Percentiles rank a stretch among this genome's conserved stretches.
Conservation (phyloP, 306 rosid species). For the Vicia faba region DNA sequence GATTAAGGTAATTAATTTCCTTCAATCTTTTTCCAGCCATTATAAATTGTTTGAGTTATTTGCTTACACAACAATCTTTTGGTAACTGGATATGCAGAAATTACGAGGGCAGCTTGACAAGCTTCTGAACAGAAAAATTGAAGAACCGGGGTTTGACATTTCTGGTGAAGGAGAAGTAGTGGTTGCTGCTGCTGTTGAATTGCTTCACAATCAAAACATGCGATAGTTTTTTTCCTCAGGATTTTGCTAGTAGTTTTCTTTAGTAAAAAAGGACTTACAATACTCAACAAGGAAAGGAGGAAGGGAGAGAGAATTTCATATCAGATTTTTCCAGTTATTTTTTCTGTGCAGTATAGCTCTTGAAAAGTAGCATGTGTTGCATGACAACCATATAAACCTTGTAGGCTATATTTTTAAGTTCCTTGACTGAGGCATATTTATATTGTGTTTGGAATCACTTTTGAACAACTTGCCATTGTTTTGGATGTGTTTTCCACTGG, state of each 20-base stretch:
- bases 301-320: not conserved
- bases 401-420: not conserved
- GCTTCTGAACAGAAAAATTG: constrained; percentile 79
- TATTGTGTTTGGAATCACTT: not conserved
- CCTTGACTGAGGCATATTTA: not conserved
- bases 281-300: not conserved
- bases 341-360: not conserved
- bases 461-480: too few species aligned
- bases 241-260: constrained; percentile 30
- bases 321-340: not conserved
- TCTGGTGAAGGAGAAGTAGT: constrained; percentile 75
- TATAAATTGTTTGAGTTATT: not conserved
- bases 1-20: constrained; percentile 60
- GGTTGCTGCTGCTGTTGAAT: constrained; percentile 82
- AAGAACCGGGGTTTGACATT: constrained; percentile 80
- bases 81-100: constrained; percentile 57
- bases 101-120: constrained; percentile 83
- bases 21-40: constrained; percentile 23
- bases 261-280: constrained; percentile 8
- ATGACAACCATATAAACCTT: not conserved
- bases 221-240: constrained; percentile 23
- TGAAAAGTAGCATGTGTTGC: not conserved
- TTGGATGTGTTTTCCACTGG: too few species aligned
- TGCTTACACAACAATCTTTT: constrained; percentile 26
- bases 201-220: constrained; percentile 62